Evolutionary conservation across 139 green algal species (phyloP), one percentile per base, ranked within the genome.

Genomic region (Eudorina sp.): DNA sequence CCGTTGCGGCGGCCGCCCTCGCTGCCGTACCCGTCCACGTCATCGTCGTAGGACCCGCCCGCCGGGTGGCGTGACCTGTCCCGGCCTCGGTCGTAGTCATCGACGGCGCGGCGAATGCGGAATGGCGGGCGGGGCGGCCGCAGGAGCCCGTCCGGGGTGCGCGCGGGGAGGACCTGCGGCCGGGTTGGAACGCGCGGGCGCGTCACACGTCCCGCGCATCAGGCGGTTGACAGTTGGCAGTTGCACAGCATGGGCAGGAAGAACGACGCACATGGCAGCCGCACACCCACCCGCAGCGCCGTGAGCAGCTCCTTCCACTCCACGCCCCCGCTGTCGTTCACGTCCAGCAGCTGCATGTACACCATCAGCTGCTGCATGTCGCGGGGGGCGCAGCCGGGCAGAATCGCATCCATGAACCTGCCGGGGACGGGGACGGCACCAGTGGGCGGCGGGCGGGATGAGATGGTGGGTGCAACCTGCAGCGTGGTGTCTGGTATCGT

Each of bases 351-450:
- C 16, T 75, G 40, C 58, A 91, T 21, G 75, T 90, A 84, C 16
- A 87, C 73, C n/a, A 90, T 64, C 64, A 88, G 25, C 21, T 19
- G 38, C n/a, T 78, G 84, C 88, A 92, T 55, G 4, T 93, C 84
- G 0, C 40, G 4, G 18, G 70, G 62, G 36, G 45, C 34, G 43
- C 87, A 38, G 53, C 3, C n/a, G 2, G 90, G 88, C 29, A 89
- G 43, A 48, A 93, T n/a, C 34, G 66, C n/a, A 3, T n/a, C 19
- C 68, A 93, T 38, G 69, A 90, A 93, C 36, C 77, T 89, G 66
- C n/a, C 19, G 25, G 13, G 43, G 16, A 0, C 27, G 73, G n/a
- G 73, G 23, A 62, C 23, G 41, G 64, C 64, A 69, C 6, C 16
- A 53, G 16, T 1, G 38, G 70, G 70, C 40, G 9, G 41, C 38